Evolutionary conservation across 169 alveolate genomes (phyloP).

Genomic region (Ichthyophthirius multifiliis): DNA sequence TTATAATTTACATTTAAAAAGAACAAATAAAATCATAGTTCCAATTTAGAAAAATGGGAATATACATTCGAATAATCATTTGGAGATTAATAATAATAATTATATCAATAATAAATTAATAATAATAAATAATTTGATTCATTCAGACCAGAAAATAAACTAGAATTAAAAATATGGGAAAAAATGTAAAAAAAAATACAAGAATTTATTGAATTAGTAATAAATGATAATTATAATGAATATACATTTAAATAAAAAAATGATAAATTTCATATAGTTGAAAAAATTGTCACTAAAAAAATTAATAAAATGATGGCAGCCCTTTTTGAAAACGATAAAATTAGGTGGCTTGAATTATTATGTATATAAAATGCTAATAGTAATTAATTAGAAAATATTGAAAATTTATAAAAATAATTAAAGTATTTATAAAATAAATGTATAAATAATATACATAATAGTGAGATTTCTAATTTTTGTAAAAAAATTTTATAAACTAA

Average conservation of each 20-base stretch:
- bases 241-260: background rate
- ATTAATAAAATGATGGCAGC: constrained; percentile 6
- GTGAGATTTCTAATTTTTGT: background rate
- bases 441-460: background rate
- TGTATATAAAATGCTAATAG: background rate
- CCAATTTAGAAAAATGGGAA: constrained; percentile 6
- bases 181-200: background rate
- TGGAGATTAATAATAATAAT: background rate
- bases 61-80: background rate
- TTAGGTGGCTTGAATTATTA: background rate
- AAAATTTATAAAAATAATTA: background rate
- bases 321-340: background rate
- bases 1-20: background rate
- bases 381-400: background rate
- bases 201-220: background rate
- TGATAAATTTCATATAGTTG: background rate
- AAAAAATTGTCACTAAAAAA: background rate
- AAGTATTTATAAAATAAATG: background rate
- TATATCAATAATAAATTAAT: background rate
- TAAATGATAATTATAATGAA: background rate
- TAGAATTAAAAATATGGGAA: background rate
- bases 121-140: background rate
- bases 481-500: background rate
- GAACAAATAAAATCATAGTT: background rate
- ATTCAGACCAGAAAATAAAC: background rate